Base-by-base conservation (phyloP, 208 protist species). In the Crithidia fasciculata region DNA sequence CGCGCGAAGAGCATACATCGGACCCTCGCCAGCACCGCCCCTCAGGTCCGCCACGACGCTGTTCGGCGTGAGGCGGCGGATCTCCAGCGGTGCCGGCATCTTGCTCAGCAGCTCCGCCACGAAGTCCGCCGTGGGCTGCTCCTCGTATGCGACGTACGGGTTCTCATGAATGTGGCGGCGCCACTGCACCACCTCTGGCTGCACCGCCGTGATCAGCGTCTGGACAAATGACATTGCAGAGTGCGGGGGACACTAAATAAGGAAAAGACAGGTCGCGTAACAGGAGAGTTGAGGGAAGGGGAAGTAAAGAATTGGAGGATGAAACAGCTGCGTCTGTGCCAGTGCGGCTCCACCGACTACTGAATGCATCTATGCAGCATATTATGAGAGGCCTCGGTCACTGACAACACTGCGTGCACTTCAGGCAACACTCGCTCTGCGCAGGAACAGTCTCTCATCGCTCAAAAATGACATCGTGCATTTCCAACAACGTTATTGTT, bases 111-210 rank as follows among this genome's bases (percentile, higher is more conserved):
- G 47, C 16, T 19, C 72, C 66, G 78, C 88, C 19, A 93, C 78
- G 78, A 86, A 93, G 69, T 89, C 84, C 15, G 88, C 86, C 7
- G 88, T 93, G 40, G 80, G 83, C 47, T 76, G 62, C 72, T 93
- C 88, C 64, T 93, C 64, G 67, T 88, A 83, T 19, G 74, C 78
- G 59, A 93, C 66, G 45, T 84, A 84, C 18, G 85, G 85, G 50
- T 88, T 69, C 58, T 70, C 69, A 76, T 93, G 88, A 52, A 91
- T 88, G 80, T 93, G 74, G 44, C 86, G 88, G 60, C 88, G 86
- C 84, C 85, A 93, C 69, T 78, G 76, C 52, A 92, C 82, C 58
- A 89, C 84, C 62, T 92, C 74, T 15, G 78, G 72, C 41, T 83
- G 72, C 15, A 93, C 74, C 39, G 64, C 82, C 9, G 72, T 67